phyloP scores from a whole-genome alignment of 306 rosid species.

The Carpinus viminea region DNA sequence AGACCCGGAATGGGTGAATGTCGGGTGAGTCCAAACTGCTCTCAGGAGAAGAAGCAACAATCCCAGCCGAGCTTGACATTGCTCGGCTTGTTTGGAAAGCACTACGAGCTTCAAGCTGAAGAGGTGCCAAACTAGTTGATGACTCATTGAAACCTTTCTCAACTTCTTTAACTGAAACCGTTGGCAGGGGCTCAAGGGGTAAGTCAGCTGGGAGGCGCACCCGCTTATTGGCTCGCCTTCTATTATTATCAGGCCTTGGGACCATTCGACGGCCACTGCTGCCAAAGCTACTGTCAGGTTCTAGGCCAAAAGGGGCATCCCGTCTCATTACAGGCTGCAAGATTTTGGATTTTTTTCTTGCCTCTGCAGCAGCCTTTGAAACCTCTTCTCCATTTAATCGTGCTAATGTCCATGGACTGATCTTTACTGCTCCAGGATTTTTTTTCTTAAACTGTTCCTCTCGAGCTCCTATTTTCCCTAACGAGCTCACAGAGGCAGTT shows the following conservation, averaged over 20 bases:
- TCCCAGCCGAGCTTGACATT: constrained; percentile 66
- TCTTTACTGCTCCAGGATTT: constrained; percentile 76
- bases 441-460: constrained; percentile 72
- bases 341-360: constrained; percentile 89
- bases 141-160: constrained; percentile 58
- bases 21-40: constrained; percentile 95
- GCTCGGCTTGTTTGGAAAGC: constrained; percentile 72
- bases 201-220: constrained; percentile 82
- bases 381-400: constrained; percentile 88
- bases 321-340: constrained; percentile 80
- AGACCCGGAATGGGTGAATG: constrained; percentile 75
- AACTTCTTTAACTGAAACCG: constrained; percentile 47
- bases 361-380: constrained; percentile 96
- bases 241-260: constrained; percentile 63
- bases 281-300: constrained; percentile 60
- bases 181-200: constrained; percentile 58
- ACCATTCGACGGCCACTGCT: constrained; percentile 68
- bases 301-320: constrained; percentile 50
- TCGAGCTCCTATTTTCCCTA: constrained; percentile 56
- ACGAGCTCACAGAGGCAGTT: constrained; percentile 77
- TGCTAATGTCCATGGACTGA: constrained; percentile 97
- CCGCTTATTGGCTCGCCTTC: constrained; percentile 71
- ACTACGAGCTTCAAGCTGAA: constrained; percentile 80
- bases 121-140: constrained; percentile 66
- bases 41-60: constrained; percentile 86